Conservation (phyloP, 768 basidiomycete genomes). For the Boletus reticulatus region DNA sequence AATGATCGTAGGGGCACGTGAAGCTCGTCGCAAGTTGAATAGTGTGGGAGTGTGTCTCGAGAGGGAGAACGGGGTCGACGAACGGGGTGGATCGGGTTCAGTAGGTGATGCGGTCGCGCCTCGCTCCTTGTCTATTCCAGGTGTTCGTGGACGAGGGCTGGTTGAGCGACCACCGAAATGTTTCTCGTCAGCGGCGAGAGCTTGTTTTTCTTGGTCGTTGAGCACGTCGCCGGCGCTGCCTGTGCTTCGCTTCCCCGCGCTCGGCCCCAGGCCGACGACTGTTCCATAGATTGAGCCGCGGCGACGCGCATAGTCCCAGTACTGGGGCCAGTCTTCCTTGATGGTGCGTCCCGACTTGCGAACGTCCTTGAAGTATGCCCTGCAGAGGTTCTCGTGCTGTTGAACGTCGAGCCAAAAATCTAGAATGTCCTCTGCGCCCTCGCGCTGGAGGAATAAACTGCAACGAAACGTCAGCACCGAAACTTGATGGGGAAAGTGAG, state of each 20-base stretch:
- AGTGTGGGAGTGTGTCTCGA: slow-evolving; percentile 74
- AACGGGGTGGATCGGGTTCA: slow-evolving; percentile 54
- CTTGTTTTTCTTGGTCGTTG: slow-evolving; percentile 67
- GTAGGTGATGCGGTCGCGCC: slow-evolving; percentile 47
- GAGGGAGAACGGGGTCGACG: slow-evolving; percentile 77
- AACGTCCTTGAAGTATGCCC: slow-evolving; percentile 99
- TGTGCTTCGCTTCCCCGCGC: slow-evolving; percentile 71
- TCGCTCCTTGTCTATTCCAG: slow-evolving; percentile 33
- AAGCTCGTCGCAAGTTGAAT: slow-evolving; percentile 73
- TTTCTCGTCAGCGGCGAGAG: slow-evolving; percentile 51
- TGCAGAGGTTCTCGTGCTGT: slow-evolving; percentile 97
- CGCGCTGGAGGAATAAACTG: slow-evolving; percentile 93
- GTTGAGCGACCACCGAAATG: slow-evolving; percentile 55
- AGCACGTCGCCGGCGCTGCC: slow-evolving; percentile 74
- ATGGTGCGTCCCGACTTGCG: slow-evolving; percentile 91
- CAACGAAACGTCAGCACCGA: slow-evolving; percentile 4
- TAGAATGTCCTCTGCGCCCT: slow-evolving; percentile 92
- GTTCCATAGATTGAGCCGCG: slow-evolving; percentile 93
- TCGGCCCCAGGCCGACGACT: slow-evolving; percentile 72
- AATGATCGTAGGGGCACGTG: slow-evolving; percentile 91
- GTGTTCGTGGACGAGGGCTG: slow-evolving; percentile 53
- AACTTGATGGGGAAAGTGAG: background rate
- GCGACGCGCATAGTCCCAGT: slow-evolving; percentile 90
- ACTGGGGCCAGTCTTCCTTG: slow-evolving; percentile 98
- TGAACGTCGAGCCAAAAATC: slow-evolving; percentile 99